Base-by-base conservation (phyloP, 2,329 filamentous ascomycete genomes). In the Nemania sp. region DNA sequence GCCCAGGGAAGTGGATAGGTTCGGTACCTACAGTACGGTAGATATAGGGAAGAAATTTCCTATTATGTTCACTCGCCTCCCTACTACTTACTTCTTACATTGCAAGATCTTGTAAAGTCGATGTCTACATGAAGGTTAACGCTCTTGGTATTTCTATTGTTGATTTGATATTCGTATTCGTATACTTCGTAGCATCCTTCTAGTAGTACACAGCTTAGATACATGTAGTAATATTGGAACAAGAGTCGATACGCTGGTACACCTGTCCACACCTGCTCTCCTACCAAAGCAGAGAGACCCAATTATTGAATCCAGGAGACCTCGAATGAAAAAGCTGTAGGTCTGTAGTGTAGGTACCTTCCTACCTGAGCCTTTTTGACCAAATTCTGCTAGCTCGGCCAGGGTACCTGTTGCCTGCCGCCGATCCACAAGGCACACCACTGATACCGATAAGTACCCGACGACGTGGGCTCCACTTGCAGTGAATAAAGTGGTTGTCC, bases 81-180 rank as follows among this genome's bases (percentile, higher is more conserved):
- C n/a, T n/a, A n/a, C n/a, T n/a, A n/a, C n/a, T n/a, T n/a, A n/a
- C n/a, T n/a, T n/a, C n/a, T n/a, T n/a, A n/a, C n/a, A n/a, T 29
- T 29, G 25, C 25, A 7, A 29, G 25, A 4, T 29, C 4, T 3
- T 29, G 25, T 29, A 29, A 43, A 20, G 10, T 10, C n/a, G 39
- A 5, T 42, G 39, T 42, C 10, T 42, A 17, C n/a, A 35, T 35
- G 34, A 7, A 35, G 34, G 35, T 4, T 39, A n/a, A n/a, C n/a
- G 35, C 5, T 12, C 11, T 10, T 12, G 18, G 20, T 46, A 25
- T 46, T n/a, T 46, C n/a, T 11, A 48, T 34, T 48, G 29, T 17
- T 20, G 34, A 29, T 34, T 20, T 42, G 12, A 21, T 17, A 37
- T 57, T 60, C 58, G 58, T 60, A 60, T 60, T 60, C 58, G 58